phyloP scores from a whole-genome alignment of 1,284 basidiomycete species.

The Rhodotorula sp. region DNA sequence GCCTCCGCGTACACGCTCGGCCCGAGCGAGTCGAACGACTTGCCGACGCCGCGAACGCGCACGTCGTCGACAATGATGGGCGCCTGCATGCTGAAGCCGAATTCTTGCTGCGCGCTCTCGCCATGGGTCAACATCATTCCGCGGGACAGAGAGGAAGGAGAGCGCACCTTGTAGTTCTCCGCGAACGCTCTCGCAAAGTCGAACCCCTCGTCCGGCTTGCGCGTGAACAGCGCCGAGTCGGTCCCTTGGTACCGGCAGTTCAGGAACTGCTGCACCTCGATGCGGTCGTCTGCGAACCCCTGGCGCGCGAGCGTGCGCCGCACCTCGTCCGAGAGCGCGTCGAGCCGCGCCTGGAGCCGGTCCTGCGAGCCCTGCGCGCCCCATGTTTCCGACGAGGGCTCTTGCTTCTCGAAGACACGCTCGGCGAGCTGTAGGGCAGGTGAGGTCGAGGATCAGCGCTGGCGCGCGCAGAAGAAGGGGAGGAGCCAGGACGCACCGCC shows the following conservation, averaged over 20 bases:
- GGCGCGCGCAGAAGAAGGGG: conserved; percentile 62
- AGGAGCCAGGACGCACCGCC: background rate
- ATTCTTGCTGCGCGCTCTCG: conserved; percentile 53
- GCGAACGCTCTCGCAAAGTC: conserved; percentile 62
- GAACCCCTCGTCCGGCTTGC: conserved; percentile 2
- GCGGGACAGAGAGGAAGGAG: background rate
- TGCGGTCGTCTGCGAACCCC: conserved; percentile 8
- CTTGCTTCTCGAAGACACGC: conserved; percentile 40
- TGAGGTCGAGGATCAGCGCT: conserved; percentile 32
- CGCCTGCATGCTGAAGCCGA: conserved; percentile 86
- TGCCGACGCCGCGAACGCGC: conserved; percentile 77
- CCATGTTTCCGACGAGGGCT: conserved; percentile 38
- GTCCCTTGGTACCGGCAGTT: conserved; percentile 26
- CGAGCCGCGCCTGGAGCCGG: conserved; percentile 14
- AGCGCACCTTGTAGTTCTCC: conserved; percentile 47
- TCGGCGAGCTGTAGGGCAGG: conserved; percentile 5
- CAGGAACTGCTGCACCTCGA: conserved; percentile 26
- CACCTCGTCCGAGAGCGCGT: conserved; percentile 12
- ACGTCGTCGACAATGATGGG: conserved; percentile 85
- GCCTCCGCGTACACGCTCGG: conserved; percentile 73
- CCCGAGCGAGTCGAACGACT: conserved; percentile 80
- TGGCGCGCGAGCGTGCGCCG: conserved; percentile 14
- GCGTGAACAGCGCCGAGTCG: conserved; percentile 54
- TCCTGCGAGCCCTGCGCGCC: background rate
- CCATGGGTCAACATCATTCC: too few species aligned